A percentile compares a stretch with the other conserved stretches of the same genome.
These are phyloP conservation scores for Hyaloscypha hepaticicola DNA, from an alignment of 495 filamentous ascomycete species.

Conservation along the genomic window DNA sequence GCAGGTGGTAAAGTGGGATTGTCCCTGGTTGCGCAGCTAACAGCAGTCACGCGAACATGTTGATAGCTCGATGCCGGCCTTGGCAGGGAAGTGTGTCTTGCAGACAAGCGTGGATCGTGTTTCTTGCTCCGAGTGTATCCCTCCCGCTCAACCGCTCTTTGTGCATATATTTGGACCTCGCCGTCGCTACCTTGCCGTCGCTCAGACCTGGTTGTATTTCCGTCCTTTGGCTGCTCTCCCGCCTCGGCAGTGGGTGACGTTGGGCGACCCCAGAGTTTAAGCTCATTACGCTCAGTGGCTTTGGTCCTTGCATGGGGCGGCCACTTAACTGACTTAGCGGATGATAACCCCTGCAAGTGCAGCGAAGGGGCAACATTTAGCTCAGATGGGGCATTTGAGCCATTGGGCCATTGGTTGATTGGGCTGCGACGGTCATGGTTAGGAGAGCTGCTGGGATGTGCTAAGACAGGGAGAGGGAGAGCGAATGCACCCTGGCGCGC, in stretches of 20 bases:
- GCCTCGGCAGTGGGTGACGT: not conserved
- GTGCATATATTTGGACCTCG: constrained; percentile 5
- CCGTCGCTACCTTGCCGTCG: constrained; percentile 19
- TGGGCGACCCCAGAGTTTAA: not conserved
- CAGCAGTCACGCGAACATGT: constrained; percentile 14
- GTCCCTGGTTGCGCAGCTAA: not conserved
- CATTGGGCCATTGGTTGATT: too few species aligned
- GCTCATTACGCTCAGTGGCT: not conserved
- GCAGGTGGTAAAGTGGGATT: not conserved
- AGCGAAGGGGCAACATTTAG: not conserved
- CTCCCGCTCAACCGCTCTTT: not conserved
- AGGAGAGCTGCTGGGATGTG: too few species aligned
- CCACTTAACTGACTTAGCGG: not conserved
- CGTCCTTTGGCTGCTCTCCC: not conserved
- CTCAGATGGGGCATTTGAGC: not conserved
- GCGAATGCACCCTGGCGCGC: not conserved
- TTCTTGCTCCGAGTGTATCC: not conserved
- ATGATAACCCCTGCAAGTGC: not conserved
- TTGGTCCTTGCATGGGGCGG: not conserved
- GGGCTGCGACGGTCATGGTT: too few species aligned
- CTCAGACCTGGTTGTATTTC: not conserved
- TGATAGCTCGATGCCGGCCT: not conserved
- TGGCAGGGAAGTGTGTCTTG: not conserved
- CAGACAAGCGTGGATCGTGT: not conserved
- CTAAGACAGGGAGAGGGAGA: not conserved